Base-by-base conservation (phyloP, 1,284 basidiomycete genomes). In the Amylostereum areolatum region DNA sequence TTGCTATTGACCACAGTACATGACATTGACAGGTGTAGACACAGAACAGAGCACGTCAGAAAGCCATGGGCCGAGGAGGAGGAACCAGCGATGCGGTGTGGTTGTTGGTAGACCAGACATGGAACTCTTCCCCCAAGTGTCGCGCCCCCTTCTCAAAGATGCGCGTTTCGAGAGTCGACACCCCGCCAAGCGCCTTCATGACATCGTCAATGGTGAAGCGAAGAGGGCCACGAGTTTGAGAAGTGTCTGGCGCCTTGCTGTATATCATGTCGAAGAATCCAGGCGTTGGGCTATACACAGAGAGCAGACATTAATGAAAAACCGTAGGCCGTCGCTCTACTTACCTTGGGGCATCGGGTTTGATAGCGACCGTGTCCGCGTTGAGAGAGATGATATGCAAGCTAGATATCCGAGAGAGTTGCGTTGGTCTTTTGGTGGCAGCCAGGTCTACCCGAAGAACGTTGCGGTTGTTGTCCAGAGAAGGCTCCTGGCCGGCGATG, bases 71-170 rank as follows among this genome's bases (percentile, higher is more conserved):
- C 42, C 29, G 48, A 49, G 3, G 47, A 48, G n/a, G 47, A 48
- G 11, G 39, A 48, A 5, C 31, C 30, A 45, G 29, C 43, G 11
- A 12, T 11, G 7, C 7, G 30, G 8, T 4, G 18, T 28, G n/a
- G 18, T 28, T 8, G 32, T 28, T 27, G 31, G 45, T 30, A n/a
- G 42, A 27, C 25, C 44, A 43, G 25, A 48, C 18, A 4, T 27
- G 27, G 29, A 52, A 52, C 7, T 40, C 31, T 10, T 39, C 18
- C 27, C 50, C 50, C 24, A 52, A 39, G 34, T 52, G 50, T 29
- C 27, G 25, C 29, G 37, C 30, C 31, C 50, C 50, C 30, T 31
- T 25, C 24, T 52, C 47, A 43, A 52, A 40, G 30, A 45, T 37
- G 32, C 47, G 49, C 9, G 41, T 37, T 24, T 39, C 41, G 25